These are phyloP conservation scores for Mycena crocata DNA, from an alignment of 768 basidiomycete genomes.

Conservation along the genomic window DNA sequence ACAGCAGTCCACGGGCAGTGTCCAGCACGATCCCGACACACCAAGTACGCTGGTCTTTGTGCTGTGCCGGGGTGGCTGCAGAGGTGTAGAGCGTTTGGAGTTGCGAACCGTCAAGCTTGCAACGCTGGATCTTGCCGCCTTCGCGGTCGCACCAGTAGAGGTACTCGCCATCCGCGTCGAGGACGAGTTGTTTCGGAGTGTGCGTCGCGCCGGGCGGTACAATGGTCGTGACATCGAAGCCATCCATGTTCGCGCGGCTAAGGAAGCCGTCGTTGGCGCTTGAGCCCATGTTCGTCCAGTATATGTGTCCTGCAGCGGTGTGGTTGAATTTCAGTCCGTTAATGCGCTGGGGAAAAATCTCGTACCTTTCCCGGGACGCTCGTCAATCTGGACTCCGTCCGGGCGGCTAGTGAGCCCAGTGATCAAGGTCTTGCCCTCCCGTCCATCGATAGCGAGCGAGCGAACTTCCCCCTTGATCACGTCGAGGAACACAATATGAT, in stretches of 20 bases:
- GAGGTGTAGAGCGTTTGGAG: slow-evolving; percentile 28
- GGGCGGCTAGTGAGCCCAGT: slow-evolving; percentile 21
- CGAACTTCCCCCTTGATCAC: slow-evolving; percentile 29
- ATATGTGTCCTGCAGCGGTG: slow-evolving; percentile 30
- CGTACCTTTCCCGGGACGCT: slow-evolving; percentile 30
- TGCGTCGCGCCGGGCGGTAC: slow-evolving; percentile 28
- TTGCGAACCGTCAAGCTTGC: slow-evolving; percentile 27
- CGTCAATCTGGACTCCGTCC: slow-evolving; percentile 31
- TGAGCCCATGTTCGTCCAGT: slow-evolving; percentile 34
- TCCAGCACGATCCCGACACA: slow-evolving; percentile 32
- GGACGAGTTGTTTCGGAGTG: slow-evolving; percentile 32
- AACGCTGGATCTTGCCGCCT: slow-evolving; percentile 29
- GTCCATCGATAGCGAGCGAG: slow-evolving; percentile 22
- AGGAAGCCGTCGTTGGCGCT: slow-evolving; percentile 26
- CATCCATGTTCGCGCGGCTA: slow-evolving; percentile 31
- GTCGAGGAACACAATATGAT: slow-evolving; percentile 29
- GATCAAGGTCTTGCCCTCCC: slow-evolving; percentile 23
- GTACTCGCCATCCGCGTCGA: slow-evolving; percentile 19
- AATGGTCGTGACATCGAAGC: slow-evolving; percentile 20
- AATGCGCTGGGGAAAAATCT: neutral
- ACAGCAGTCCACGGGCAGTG: slow-evolving; percentile 19
- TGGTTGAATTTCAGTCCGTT: no score
- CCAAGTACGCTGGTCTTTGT: slow-evolving; percentile 27
- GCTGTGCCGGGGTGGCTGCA: slow-evolving; percentile 16
- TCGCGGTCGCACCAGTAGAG: slow-evolving; percentile 36